Percentiles rank a stretch among this genome's conserved stretches.
phyloP scores from a whole-genome alignment of 2,329 filamentous ascomycete species.

The Nemania serpens region DNA sequence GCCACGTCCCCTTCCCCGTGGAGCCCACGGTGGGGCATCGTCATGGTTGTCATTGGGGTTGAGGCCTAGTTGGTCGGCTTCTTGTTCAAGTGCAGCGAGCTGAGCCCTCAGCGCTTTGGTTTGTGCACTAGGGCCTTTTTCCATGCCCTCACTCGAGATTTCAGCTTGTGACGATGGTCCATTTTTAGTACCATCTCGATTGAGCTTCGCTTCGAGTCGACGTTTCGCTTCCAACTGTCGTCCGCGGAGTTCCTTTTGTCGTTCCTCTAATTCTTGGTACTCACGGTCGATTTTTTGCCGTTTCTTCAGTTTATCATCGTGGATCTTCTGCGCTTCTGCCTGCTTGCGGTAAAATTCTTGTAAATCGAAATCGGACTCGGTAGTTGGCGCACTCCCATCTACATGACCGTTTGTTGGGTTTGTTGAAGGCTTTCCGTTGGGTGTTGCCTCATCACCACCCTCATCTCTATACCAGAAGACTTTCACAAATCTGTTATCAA shows the following conservation, averaged over 20 bases:
- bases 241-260: constrained; percentile 64
- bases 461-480: constrained; percentile 75
- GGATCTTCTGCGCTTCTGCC: constrained; percentile 70
- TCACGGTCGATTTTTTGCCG: constrained; percentile 66
- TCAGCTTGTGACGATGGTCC: constrained; percentile 28
- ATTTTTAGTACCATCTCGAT: constrained; percentile 51
- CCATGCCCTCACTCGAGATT: constrained; percentile 31
- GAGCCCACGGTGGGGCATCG: constrained; percentile 44
- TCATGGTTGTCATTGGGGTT: constrained; percentile 60
- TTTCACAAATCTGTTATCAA: constrained; percentile 85
- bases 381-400: constrained; percentile 29
- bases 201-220: constrained; percentile 65
- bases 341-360: constrained; percentile 72
- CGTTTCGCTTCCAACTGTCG: constrained; percentile 68
- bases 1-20: constrained; percentile 46
- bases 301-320: constrained; percentile 68
- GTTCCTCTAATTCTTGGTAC: constrained; percentile 67
- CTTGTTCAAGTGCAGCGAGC: constrained; percentile 72
- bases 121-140: constrained; percentile 48
- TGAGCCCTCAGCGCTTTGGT: constrained; percentile 72
- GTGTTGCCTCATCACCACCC: constrained; percentile 35
- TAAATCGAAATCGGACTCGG: constrained; percentile 56
- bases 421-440: constrained; percentile 39
- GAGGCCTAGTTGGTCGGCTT: constrained; percentile 71
- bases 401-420: constrained; percentile 38